A percentile compares a stretch with the other conserved stretches of the same genome.
Evolutionary conservation across 2,329 filamentous ascomycete genomes (phyloP).

Genomic region (Sclerotinia sclerotiorum): DNA sequence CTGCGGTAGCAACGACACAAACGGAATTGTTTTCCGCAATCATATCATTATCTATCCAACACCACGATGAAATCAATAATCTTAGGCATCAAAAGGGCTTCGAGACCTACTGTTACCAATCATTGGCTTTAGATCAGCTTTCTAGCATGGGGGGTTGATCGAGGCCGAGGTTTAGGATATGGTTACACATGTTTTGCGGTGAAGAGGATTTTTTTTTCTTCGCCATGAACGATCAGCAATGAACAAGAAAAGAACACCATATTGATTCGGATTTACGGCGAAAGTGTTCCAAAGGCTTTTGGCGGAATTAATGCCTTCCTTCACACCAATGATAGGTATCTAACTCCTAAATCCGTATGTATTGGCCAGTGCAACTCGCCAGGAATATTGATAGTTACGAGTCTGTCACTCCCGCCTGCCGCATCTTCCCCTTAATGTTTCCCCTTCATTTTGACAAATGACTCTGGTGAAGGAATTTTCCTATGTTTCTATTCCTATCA

Average conservation of each 20-base stretch:
- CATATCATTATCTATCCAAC: conserved; percentile 2
- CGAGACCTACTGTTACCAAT: conserved; percentile 2
- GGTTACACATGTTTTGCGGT: conserved; percentile 22
- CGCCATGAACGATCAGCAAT: conserved; percentile 16
- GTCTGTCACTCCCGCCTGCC: background rate
- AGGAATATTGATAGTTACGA: background rate
- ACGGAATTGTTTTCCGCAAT: background rate
- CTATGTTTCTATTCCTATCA: background rate
- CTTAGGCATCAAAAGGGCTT: conserved; percentile 17
- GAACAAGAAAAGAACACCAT: background rate
- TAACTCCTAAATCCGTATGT: conserved; percentile 9
- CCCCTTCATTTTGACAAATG: background rate
- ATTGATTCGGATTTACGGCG: conserved; percentile 12
- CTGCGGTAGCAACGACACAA: conserved; percentile 10
- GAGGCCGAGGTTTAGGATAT: conserved; percentile 2
- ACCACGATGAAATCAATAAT: background rate
- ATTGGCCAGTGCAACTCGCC: background rate
- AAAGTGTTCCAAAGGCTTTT: background rate
- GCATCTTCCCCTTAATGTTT: background rate
- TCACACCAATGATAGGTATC: background rate
- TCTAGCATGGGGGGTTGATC: conserved; percentile 19
- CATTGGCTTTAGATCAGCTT: background rate
- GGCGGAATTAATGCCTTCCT: conserved; percentile 8
- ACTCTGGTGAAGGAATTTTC: background rate
- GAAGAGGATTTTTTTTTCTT: background rate